Evolutionary conservation across 371 early-diverging fungal genomes (phyloP).

Genomic region (Mortierella sp.): DNA sequence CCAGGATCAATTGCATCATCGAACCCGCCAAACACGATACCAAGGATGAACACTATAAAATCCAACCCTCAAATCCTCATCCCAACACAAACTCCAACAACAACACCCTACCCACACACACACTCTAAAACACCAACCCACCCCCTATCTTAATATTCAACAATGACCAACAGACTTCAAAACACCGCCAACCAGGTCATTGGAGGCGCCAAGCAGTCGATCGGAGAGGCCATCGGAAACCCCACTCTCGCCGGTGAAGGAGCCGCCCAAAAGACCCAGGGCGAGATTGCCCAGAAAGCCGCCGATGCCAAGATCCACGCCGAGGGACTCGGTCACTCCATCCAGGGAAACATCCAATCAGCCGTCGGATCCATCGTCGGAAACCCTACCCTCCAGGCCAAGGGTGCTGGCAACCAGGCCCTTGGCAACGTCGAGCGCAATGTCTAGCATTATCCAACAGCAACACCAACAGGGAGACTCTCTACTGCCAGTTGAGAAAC

Average conservation of each 20-base stretch:
- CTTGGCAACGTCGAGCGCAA: slow-evolving; percentile 55
- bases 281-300: slow-evolving; percentile 28
- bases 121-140: not conserved
- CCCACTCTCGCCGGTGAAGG: slow-evolving; percentile 39
- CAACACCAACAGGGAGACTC: no score
- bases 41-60: not conserved
- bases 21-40: not conserved
- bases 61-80: not conserved
- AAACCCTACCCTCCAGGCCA: slow-evolving; percentile 57
- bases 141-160: not conserved
- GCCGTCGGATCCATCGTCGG: slow-evolving; percentile 58
- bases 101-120: not conserved
- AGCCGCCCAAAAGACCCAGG: slow-evolving; percentile 42
- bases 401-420: slow-evolving; percentile 58
- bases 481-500: no score
- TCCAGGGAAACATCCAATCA: slow-evolving; percentile 60
- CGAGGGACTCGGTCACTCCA: slow-evolving; percentile 47
- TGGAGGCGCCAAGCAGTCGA: slow-evolving; percentile 46
- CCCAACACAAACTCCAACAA: not conserved
- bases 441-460: no score
- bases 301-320: slow-evolving; percentile 42
- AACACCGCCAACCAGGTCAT: slow-evolving; percentile 36
- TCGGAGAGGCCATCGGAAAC: slow-evolving; percentile 43
- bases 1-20: slow-evolving; percentile 7
- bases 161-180: not conserved